phyloP scores from a whole-genome alignment of 2,329 filamentous ascomycete species.

The Chrysosporium keratinophilum region DNA sequence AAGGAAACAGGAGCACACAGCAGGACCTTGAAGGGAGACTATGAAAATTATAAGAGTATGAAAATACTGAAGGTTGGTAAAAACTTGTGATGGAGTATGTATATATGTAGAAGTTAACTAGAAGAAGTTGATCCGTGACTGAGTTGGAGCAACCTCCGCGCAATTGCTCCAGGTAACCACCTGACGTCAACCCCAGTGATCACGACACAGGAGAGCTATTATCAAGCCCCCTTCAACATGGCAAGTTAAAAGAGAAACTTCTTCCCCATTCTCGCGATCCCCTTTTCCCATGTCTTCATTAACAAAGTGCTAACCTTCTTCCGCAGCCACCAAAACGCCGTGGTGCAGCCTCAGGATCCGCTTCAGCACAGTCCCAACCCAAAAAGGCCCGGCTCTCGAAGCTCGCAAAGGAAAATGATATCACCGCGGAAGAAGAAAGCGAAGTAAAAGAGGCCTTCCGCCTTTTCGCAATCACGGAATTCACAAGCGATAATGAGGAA shows the following conservation, averaged over 20 bases:
- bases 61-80: no score
- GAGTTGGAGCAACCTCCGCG: no score
- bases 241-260: background rate
- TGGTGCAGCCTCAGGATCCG: slow-evolving; percentile 23
- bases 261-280: background rate
- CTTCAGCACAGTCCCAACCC: slow-evolving; percentile 21
- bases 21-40: no score
- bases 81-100: no score
- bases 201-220: background rate
- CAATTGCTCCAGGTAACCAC: background rate
- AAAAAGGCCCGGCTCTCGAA: slow-evolving; percentile 58
- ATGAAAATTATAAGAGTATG: no score
- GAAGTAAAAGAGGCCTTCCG: slow-evolving; percentile 87
- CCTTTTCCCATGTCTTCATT: background rate
- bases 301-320: background rate
- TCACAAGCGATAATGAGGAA: slow-evolving; percentile 38
- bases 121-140: no score
- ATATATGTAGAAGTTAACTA: no score
- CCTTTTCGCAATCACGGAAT: slow-evolving; percentile 51
- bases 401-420: slow-evolving; percentile 83
- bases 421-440: slow-evolving; percentile 70
- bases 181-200: background rate
- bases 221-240: background rate
- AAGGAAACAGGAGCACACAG: no score
- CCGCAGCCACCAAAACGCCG: slow-evolving; percentile 32